A percentile compares a stretch with the other conserved stretches of the same genome.
Evolutionary conservation across 2,329 filamentous ascomycete genomes (phyloP).

Genomic region (Thelonectria blattea): DNA sequence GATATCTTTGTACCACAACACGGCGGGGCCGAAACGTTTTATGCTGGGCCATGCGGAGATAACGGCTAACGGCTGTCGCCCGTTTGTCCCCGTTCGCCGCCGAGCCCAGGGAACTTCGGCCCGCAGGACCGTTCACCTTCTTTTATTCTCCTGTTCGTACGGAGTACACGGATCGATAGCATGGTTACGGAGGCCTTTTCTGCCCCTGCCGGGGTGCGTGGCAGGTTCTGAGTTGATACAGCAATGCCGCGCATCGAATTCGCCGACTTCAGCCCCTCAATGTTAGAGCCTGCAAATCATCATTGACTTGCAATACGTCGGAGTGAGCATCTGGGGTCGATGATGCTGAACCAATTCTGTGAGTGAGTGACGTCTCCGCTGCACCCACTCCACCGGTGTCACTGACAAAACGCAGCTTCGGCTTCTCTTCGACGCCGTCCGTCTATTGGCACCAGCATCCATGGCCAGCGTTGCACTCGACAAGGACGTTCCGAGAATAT

Average conservation of each 20-base stretch:
- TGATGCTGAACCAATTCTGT: background rate
- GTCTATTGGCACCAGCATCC: background rate
- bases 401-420: background rate
- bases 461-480: background rate
- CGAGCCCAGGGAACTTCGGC: conserved; percentile 29
- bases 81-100: conserved; percentile 27
- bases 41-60: conserved; percentile 12
- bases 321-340: background rate
- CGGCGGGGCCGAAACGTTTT: conserved; percentile 16
- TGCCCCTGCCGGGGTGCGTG: background rate
- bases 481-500: background rate
- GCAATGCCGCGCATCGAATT: conserved; percentile 3
- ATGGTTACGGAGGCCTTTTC: background rate
- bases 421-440: background rate
- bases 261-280: background rate
- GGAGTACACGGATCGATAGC: background rate
- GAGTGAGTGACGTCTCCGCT: background rate
- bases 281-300: background rate
- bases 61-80: conserved; percentile 29
- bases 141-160: conserved; percentile 14
- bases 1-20: conserved; percentile 7
- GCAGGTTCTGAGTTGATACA: background rate
- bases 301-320: background rate
- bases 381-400: conserved; percentile 8
- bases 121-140: conserved; percentile 31